Evolutionary conservation across 768 basidiomycete genomes (phyloP).

Genomic region (Boletus tylopilopsis): DNA sequence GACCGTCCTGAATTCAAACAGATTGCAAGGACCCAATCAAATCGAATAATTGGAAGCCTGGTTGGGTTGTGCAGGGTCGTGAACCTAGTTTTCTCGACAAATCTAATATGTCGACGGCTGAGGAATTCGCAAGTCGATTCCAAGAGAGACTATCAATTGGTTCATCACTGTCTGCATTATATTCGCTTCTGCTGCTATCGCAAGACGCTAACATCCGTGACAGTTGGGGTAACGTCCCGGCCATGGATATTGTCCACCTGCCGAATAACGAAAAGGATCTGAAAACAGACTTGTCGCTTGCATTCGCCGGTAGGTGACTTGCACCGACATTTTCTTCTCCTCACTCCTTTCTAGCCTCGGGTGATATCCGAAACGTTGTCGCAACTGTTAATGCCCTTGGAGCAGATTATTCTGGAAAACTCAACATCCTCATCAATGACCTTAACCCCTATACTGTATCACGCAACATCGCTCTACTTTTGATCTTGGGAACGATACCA

Average conservation of each 20-base stretch:
- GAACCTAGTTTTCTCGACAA: constrained; percentile 16
- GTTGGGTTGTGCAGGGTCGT: constrained; percentile 23
- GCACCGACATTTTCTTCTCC: not conserved
- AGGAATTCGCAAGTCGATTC: constrained; percentile 12
- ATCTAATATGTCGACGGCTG: constrained; percentile 1
- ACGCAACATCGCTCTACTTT: constrained; percentile 42
- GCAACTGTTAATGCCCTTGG: constrained; percentile 43
- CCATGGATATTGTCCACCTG: constrained; percentile 31
- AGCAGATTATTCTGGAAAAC: constrained; percentile 35
- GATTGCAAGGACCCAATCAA: constrained; percentile 25
- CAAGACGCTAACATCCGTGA: not conserved
- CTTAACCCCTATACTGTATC: constrained; percentile 23
- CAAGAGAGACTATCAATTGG: constrained; percentile 27
- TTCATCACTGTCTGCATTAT: constrained; percentile 19
- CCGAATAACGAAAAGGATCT: constrained; percentile 19
- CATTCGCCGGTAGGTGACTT: constrained; percentile 21
- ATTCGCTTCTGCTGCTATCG: not conserved
- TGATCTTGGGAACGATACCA: constrained; percentile 36
- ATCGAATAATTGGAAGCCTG: constrained; percentile 18
- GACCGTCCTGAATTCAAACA: not conserved
- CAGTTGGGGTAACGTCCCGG: constrained; percentile 36
- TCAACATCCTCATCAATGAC: constrained; percentile 44
- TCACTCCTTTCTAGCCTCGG: constrained; percentile 37
- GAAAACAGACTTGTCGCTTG: constrained; percentile 21
- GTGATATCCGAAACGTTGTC: constrained; percentile 45